Conservation (phyloP, 371 early-diverging fungal genomes). For the Parasitella parasitica region DNA sequence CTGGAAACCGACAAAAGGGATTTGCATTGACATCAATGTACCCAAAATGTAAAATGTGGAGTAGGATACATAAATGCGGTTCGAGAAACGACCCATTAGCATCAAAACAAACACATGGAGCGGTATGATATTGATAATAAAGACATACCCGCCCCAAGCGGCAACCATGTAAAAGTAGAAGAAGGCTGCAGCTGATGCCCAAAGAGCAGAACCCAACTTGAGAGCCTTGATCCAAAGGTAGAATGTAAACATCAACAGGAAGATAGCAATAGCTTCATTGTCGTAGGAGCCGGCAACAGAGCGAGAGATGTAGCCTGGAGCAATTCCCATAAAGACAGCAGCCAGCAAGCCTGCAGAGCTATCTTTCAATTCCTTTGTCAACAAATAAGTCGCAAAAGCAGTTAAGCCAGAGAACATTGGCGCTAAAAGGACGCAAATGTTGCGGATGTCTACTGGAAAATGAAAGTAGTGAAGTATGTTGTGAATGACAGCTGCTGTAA, state of each 20-base stretch:
- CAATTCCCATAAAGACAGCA: slow-evolving; percentile 96
- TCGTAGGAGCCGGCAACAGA: slow-evolving; percentile 99
- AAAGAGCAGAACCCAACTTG: slow-evolving; percentile 89
- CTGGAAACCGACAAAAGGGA: slow-evolving; percentile 99
- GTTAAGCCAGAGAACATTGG: slow-evolving; percentile 95
- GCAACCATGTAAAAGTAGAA: slow-evolving; percentile 99
- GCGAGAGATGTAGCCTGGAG: slow-evolving; percentile 98
- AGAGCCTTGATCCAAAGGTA: slow-evolving; percentile 96
- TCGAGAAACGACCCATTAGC: slow-evolving; percentile 95
- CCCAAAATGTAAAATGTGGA: slow-evolving; percentile 96
- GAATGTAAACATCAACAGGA: slow-evolving; percentile 95
- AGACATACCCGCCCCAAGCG: slow-evolving; percentile 99
- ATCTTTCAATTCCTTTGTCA: slow-evolving; percentile 89
- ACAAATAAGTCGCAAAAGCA: slow-evolving; percentile 89
- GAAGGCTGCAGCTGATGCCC: slow-evolving; percentile 82
- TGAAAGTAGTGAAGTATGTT: slow-evolving; percentile 85
- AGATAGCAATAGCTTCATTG: slow-evolving; percentile 99
- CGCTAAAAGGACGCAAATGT: slow-evolving; percentile 96
- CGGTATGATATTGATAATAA: slow-evolving; percentile 98
- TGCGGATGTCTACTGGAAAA: slow-evolving; percentile 96
- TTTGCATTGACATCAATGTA: slow-evolving; percentile 92
- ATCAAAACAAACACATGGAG: slow-evolving; percentile 93
- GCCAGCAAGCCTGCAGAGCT: slow-evolving; percentile 92
- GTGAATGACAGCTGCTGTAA: slow-evolving; percentile 96
- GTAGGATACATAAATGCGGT: slow-evolving; percentile 93